Evolutionary conservation across 169 alveolate genomes (phyloP).

Genomic region (Eimeria sp.): DNA sequence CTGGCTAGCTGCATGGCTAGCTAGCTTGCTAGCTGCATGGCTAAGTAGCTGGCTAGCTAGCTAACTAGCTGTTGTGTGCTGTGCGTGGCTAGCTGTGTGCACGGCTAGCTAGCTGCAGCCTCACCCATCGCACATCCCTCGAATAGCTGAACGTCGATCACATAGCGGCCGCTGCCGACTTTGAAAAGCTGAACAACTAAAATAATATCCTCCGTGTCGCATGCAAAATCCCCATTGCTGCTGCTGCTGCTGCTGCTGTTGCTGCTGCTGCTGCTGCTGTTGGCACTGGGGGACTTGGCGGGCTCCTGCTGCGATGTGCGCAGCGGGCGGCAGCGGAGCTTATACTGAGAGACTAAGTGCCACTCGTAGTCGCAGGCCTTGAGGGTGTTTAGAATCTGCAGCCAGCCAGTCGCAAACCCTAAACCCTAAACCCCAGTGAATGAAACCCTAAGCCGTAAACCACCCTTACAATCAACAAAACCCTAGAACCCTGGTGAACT

Average conservation of each 20-base stretch:
- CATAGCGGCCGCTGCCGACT: slow-evolving; percentile 75
- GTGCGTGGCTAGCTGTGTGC: background rate
- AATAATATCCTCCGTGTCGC: slow-evolving; percentile 59
- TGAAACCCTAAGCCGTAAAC: background rate
- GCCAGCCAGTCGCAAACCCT: background rate
- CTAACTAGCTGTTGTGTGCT: background rate
- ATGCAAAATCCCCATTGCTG: slow-evolving; percentile 8
- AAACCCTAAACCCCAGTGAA: background rate
- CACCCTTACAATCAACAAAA: background rate
- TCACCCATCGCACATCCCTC: slow-evolving; percentile 81
- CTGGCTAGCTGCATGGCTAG: background rate
- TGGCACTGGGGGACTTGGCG: background rate
- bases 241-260: slow-evolving; percentile 44
- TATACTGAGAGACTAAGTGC: slow-evolving; percentile 75
- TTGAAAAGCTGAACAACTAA: slow-evolving; percentile 71
- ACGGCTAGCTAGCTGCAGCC: background rate
- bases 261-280: slow-evolving; percentile 40
- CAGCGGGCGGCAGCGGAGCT: slow-evolving; percentile 83
- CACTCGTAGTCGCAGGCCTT: slow-evolving; percentile 83
- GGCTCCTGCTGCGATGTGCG: slow-evolving; percentile 2
- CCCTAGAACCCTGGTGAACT: background rate
- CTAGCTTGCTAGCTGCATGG: background rate
- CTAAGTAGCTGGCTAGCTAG: background rate
- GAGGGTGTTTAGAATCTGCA: slow-evolving; percentile 82
- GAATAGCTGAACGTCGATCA: slow-evolving; percentile 84